A percentile compares a stretch with the other conserved stretches of the same genome.
Evolutionary conservation across 441 rosid species (phyloP).

Genomic region (Gossypium gossypioides): DNA sequence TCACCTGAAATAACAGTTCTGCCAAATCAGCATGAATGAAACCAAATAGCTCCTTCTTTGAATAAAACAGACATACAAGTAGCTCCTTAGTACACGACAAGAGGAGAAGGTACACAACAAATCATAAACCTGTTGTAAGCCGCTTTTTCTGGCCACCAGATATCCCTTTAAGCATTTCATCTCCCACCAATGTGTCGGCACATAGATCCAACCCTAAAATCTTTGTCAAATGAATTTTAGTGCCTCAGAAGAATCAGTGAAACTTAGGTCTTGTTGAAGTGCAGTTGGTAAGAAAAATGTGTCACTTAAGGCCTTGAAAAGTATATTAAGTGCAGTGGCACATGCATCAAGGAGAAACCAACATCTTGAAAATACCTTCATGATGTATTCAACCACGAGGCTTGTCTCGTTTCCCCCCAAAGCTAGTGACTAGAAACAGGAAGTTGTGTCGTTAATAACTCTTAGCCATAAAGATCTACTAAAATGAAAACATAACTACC

Average conservation of each 20-base stretch:
- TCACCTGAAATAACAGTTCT: constrained; percentile 49
- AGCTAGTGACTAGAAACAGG: constrained; percentile 61
- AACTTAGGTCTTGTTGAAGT: background rate
- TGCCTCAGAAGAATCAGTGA: constrained; percentile 26
- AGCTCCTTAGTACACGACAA: background rate
- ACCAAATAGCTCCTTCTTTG: background rate
- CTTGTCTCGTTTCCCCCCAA: constrained; percentile 78
- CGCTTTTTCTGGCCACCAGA: constrained; percentile 94
- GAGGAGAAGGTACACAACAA: background rate
- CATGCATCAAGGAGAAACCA: constrained; percentile 2
- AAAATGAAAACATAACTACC: background rate
- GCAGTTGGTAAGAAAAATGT: background rate
- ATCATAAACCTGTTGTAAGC: constrained; percentile 68
- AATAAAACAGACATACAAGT: constrained; percentile 7
- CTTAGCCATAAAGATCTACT: constrained; percentile 1
- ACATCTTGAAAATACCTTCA: constrained; percentile 64
- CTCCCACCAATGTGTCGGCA: constrained; percentile 82
- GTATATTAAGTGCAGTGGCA: background rate
- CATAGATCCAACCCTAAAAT: constrained; percentile 89
- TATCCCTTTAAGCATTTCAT: constrained; percentile 90
- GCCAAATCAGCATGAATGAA: constrained; percentile 15
- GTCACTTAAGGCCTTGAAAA: background rate
- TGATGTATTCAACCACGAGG: constrained; percentile 80
- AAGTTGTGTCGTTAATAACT: constrained; percentile 12
- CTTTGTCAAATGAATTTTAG: constrained; percentile 65